Evolutionary conservation across 306 rosid genomes (phyloP).

Genomic region (Crataegus laevigata): DNA sequence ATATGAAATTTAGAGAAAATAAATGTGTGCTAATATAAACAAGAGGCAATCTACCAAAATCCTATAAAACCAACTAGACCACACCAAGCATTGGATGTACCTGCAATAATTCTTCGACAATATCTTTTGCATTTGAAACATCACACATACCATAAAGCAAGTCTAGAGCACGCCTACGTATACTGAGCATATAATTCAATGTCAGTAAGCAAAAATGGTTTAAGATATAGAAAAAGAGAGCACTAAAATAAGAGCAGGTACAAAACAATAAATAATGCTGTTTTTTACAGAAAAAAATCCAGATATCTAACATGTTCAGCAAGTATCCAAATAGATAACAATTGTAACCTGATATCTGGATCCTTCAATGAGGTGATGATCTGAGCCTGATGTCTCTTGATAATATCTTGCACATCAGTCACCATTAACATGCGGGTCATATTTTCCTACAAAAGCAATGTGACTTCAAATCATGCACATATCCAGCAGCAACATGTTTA

Average conservation of each 20-base stretch:
- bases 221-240: background rate
- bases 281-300: background rate
- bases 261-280: background rate
- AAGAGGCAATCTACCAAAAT: background rate
- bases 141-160: slow-evolving; percentile 99
- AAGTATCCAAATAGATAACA: slow-evolving; percentile 15
- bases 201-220: slow-evolving; percentile 19
- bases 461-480: slow-evolving; percentile 15
- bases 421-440: slow-evolving; percentile 99
- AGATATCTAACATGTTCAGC: slow-evolving; percentile 9
- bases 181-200: slow-evolving; percentile 44
- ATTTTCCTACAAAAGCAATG: slow-evolving; percentile 71
- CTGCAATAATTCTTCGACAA: slow-evolving; percentile 96
- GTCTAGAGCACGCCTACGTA: slow-evolving; percentile 98
- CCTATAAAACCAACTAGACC: background rate
- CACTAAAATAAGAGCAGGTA: background rate
- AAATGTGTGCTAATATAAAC: background rate
- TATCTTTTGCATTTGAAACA: slow-evolving; percentile 96
- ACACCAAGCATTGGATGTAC: slow-evolving; percentile 29
- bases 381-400: slow-evolving; percentile 98
- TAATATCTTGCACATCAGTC: slow-evolving; percentile 96
- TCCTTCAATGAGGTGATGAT: slow-evolving; percentile 96
- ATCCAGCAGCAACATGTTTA: slow-evolving; percentile 11
- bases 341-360: slow-evolving; percentile 90
- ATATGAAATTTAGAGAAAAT: slow-evolving; percentile 28